Base-by-base conservation (phyloP, 139 green algal genomes). In the Micractinium conductrix region DNA sequence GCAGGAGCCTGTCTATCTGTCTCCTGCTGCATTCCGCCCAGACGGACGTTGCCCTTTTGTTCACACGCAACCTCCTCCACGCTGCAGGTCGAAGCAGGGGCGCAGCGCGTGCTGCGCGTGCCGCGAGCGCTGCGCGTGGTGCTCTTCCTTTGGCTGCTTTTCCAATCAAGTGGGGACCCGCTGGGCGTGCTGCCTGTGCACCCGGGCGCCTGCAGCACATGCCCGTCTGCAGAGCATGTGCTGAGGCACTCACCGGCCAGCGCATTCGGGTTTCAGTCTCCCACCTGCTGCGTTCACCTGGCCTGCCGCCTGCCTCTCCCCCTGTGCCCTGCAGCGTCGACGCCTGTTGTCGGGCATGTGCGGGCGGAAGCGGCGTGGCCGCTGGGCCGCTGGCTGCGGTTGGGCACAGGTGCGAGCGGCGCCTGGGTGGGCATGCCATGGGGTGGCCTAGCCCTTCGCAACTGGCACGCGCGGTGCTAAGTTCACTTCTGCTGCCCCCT, bases 381-480 rank as follows among this genome's bases (percentile, higher is more conserved):
- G 28, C 40, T 82, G 26, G 62, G 62, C 1, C 76, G 76, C 55
- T 82, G 76, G 76, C 76, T 82, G 21, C 68, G 76, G 42, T 10
- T 82, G 4, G 76, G 76, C 26, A 43, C 79, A 76, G 79, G 63
- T 76, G 63, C 26, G 76, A 30, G 37, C 45, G n/a, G n/a, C n/a
- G n/a, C n/a, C n/a, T n/a, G n/a, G 26, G 10, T 21, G 53, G 53
- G 48, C 48, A 58, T 58, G 48, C 48, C 48, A 16, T 58, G 48
- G n/a, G n/a, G n/a, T n/a, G n/a, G n/a, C n/a, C n/a, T 69, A 14
- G 26, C 62, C 26, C 28, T 69, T 43, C n/a, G n/a, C n/a, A n/a
- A n/a, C n/a, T n/a, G n/a, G n/a, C n/a, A n/a, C n/a, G n/a, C n/a
- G n/a, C n/a, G n/a, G 48, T 58, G 48, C 48, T 38, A 35, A 19